Conservation (phyloP, 345 rosid genomes). For the Citrus glauca region DNA sequence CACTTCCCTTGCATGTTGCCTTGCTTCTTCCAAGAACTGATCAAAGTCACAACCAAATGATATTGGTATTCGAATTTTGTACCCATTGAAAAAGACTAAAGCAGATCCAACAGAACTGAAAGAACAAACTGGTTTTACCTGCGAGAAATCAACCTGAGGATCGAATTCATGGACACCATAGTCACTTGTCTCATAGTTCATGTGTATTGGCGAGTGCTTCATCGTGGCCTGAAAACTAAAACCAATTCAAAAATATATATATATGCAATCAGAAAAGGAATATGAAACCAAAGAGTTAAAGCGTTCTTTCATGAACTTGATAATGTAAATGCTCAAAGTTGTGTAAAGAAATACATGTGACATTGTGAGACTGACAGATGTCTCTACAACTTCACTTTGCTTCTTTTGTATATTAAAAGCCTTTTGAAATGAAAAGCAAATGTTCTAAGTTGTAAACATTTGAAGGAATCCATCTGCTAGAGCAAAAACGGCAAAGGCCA, state of each 20-base stretch:
- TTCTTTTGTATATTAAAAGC: slow-evolving; percentile 5
- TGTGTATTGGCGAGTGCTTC: slow-evolving; percentile 22
- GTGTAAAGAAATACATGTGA: not conserved
- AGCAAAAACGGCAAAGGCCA: slow-evolving; percentile 12
- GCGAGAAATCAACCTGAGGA: slow-evolving; percentile 39
- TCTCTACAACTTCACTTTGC: not conserved
- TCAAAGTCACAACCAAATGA: slow-evolving; percentile 6
- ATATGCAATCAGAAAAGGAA: not conserved
- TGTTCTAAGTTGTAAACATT: slow-evolving; percentile 4
- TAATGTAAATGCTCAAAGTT: not conserved
- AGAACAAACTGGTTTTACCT: slow-evolving; percentile 25
- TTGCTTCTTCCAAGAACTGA: slow-evolving; percentile 62
- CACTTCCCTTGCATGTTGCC: slow-evolving; percentile 31
- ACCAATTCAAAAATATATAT: not conserved
- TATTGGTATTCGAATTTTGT: not conserved
- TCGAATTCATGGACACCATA: slow-evolving; percentile 38
- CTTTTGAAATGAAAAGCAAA: not conserved
- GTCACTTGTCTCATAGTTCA: slow-evolving; percentile 31
- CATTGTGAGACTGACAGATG: not conserved
- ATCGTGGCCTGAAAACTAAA: slow-evolving; percentile 20
- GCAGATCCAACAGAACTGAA: not conserved
- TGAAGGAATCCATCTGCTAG: slow-evolving; percentile 8
- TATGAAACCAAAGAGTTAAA: not conserved
- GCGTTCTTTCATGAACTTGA: not conserved
- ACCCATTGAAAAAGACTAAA: not conserved